Evolutionary conservation across 169 alveolate species (phyloP), one percentile per base, ranked within the genome.

Genomic region (Plasmodium adleri): DNA sequence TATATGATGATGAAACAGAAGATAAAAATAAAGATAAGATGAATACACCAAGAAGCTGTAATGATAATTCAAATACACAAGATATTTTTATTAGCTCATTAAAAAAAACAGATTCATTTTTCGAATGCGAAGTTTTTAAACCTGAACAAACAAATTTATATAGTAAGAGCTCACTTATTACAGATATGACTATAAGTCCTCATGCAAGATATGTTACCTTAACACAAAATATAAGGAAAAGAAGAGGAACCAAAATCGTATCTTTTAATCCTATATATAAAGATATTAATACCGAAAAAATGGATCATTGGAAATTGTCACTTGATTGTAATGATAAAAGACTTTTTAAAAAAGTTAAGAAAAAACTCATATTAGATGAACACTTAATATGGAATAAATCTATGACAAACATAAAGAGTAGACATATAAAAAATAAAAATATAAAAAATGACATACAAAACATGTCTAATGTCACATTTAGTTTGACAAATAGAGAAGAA

Each of bases 121-220:
- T 78, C 64, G 83, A 58, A 56, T 75, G 76, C 45, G 89, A 64
- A 71, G 10, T 74, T 9, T 66, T 62, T 54, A 74, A 58, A 75
- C 91, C 72, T 45, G 75, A 64, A 49, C 20, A 63, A 12, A 66
- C 59, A 24, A 60, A 10, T 0, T 47, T 49, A 1, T 87, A 88
- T 54, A 90, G 87, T 67, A 72, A 62, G 17, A 94, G 95, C 54
- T 88, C 92, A 22, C 74, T 88, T 39, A 39, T 89, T 49, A 66
- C 91, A 20, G 99, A 97, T 89, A 87, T 93, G 64, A 90, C 97
- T 32, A 95, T 97, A 22, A 96, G 95, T 92, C 97, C 97, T 4
- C 99, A 97, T 88, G 97, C 98, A 26, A 87, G 99, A 72, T 98
- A 97, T 83, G 92, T 96, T 4, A 94, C 97, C 6, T 85, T 98